Conservation (phyloP, 2,329 filamentous ascomycete genomes). For the Thielaviopsis cerberus region DNA sequence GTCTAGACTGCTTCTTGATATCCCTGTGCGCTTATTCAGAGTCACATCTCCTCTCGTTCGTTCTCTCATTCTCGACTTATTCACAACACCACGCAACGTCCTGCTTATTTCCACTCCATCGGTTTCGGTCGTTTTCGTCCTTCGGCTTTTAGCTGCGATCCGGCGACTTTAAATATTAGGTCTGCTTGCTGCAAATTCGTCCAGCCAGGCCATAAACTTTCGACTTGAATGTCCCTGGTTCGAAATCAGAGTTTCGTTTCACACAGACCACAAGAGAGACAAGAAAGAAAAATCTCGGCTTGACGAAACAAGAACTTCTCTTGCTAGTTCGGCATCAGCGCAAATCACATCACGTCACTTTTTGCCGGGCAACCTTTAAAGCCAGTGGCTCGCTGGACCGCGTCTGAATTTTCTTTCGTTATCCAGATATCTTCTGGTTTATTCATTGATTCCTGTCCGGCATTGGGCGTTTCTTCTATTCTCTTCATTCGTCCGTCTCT, state of each 20-base stretch:
- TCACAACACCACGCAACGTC: background rate
- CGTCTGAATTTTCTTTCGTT: background rate
- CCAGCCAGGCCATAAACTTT: too few relatives aligned
- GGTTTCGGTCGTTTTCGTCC: background rate
- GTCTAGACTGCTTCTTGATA: too few relatives aligned
- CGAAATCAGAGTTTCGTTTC: background rate
- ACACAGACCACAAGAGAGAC: background rate
- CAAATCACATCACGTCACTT: slow-evolving; percentile 7
- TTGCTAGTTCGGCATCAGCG: background rate
- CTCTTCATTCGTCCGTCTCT: background rate
- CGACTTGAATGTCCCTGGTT: background rate
- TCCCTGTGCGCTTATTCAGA: too few relatives aligned
- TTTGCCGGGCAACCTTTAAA: background rate
- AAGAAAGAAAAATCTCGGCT: background rate
- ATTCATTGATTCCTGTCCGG: background rate
- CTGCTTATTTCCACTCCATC: background rate
- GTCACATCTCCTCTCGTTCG: too few relatives aligned
- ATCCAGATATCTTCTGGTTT: background rate
- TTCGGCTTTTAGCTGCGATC: background rate
- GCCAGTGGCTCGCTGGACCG: background rate
- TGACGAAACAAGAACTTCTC: background rate
- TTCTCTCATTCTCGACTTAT: background rate
- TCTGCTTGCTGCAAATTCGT: too few relatives aligned
- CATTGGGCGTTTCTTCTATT: background rate
- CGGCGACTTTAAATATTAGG: background rate